Percentiles rank a stretch among this genome's conserved stretches.
These are phyloP conservation scores for Claviceps lovelessii DNA, from an alignment of 2,329 filamentous ascomycete genomes.

Conservation along the genomic window DNA sequence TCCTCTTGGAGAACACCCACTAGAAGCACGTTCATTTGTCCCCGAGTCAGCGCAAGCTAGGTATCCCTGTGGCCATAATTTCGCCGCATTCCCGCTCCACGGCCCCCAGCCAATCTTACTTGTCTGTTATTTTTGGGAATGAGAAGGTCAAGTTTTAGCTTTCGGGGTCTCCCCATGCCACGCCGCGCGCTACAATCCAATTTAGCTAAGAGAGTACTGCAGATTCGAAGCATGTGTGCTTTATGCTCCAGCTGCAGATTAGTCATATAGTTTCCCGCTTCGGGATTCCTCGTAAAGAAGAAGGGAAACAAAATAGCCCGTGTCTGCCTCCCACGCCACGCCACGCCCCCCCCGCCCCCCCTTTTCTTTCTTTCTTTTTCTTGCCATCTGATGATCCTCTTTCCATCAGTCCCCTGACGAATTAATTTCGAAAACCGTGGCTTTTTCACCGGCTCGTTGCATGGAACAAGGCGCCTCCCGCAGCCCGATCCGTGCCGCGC, in stretches of 20 bases:
- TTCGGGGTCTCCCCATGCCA: too few species aligned
- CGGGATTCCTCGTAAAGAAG: not conserved
- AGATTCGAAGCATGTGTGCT: too few species aligned
- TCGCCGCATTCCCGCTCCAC: conserved; percentile 11
- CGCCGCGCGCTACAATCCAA: too few species aligned
- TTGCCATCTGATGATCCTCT: not conserved
- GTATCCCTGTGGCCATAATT: conserved; percentile 10
- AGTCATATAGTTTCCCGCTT: not conserved
- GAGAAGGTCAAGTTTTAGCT: not conserved
- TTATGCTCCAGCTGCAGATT: not conserved
- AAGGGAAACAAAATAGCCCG: not conserved
- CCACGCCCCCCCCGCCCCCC: too few species aligned
- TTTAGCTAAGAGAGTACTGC: too few species aligned
- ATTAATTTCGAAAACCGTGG: conserved; percentile 3
- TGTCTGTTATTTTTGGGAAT: not conserved
- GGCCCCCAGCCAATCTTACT: not conserved
- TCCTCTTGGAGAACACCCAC: not conserved
- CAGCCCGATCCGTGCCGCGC: conserved; percentile 5
- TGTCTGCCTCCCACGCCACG: too few species aligned
- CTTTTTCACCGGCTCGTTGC: not conserved
- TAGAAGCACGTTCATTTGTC: not conserved
- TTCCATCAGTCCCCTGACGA: not conserved
- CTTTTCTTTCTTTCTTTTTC: not conserved
- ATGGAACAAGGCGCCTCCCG: conserved; percentile 5
- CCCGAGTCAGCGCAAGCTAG: not conserved